Percentiles rank a stretch among this genome's conserved stretches.
Conservation (phyloP, 345 rosid genomes). For the Heritiera littoralis region DNA sequence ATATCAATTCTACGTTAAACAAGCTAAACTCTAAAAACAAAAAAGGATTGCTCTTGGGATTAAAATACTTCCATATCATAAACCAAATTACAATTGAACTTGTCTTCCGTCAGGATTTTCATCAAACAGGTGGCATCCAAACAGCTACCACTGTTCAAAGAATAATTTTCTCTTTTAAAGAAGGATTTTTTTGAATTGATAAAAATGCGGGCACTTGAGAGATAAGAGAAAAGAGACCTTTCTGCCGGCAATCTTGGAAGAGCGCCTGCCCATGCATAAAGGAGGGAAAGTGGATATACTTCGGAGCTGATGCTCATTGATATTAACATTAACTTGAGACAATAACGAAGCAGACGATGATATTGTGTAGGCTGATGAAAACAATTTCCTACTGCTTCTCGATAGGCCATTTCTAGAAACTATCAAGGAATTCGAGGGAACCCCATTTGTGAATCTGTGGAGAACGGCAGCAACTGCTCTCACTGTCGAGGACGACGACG, state of each 20-base stretch:
- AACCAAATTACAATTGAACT: background rate
- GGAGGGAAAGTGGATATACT: conserved; percentile 64
- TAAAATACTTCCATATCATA: background rate
- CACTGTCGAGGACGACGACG: conserved; percentile 37
- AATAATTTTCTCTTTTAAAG: background rate
- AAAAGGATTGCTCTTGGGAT: background rate
- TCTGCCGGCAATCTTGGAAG: conserved; percentile 85
- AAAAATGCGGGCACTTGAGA: background rate
- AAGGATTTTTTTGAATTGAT: background rate
- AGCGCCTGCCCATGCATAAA: conserved; percentile 87
- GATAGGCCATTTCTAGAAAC: conserved; percentile 34
- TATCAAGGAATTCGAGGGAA: conserved; percentile 33
- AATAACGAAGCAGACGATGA: conserved; percentile 35
- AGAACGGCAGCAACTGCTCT: conserved; percentile 47
- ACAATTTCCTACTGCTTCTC: conserved; percentile 20
- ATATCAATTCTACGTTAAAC: background rate
- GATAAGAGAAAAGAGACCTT: conserved; percentile 48
- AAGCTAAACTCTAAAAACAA: background rate
- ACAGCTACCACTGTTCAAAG: background rate
- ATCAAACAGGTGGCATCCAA: conserved; percentile 38
- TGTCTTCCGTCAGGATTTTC: conserved; percentile 20
- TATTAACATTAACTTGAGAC: conserved; percentile 23
- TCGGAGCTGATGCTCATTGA: conserved; percentile 29
- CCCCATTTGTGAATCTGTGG: conserved; percentile 44
- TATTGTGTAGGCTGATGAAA: conserved; percentile 43